phyloP scores from a whole-genome alignment of 208 protist species.

The Trypanosoma rangeli region DNA sequence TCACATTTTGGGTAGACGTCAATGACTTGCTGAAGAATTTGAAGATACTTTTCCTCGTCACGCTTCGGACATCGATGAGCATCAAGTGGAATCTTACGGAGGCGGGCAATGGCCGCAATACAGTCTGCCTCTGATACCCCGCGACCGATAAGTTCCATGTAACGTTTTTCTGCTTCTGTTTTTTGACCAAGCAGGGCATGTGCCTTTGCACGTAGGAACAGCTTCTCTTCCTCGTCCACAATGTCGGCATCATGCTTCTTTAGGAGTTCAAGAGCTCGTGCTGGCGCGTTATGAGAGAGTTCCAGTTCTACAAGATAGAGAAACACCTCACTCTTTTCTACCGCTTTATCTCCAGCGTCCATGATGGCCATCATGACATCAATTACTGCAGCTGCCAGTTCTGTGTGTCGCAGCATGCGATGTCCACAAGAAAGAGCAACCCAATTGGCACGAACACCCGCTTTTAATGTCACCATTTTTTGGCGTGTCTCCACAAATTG shows the following conservation, averaged over 20 bases:
- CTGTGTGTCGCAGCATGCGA: slow-evolving; percentile 67
- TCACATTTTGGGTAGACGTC: slow-evolving; percentile 46
- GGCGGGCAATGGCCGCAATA: slow-evolving; percentile 74
- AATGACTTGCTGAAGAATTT: slow-evolving; percentile 65
- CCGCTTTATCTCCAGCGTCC: slow-evolving; percentile 61
- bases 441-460: slow-evolving; percentile 88
- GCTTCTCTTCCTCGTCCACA: slow-evolving; percentile 59
- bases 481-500: slow-evolving; percentile 87
- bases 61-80: slow-evolving; percentile 43
- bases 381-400: slow-evolving; percentile 71
- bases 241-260: slow-evolving; percentile 76
- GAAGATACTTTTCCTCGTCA: slow-evolving; percentile 62
- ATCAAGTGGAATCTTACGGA: slow-evolving; percentile 81
- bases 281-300: slow-evolving; percentile 52
- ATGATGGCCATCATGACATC: slow-evolving; percentile 82
- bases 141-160: slow-evolving; percentile 68
- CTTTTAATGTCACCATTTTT: slow-evolving; percentile 87
- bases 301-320: slow-evolving; percentile 77
- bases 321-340: slow-evolving; percentile 77
- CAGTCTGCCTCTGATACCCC: slow-evolving; percentile 73
- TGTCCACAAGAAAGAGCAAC: slow-evolving; percentile 81
- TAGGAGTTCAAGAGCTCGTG: slow-evolving; percentile 73
- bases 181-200: slow-evolving; percentile 76
- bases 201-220: slow-evolving; percentile 60
- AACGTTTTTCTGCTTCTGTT: slow-evolving; percentile 72